phyloP scores from a whole-genome alignment of 768 basidiomycete genomes.

The Amyloporia xantha region DNA sequence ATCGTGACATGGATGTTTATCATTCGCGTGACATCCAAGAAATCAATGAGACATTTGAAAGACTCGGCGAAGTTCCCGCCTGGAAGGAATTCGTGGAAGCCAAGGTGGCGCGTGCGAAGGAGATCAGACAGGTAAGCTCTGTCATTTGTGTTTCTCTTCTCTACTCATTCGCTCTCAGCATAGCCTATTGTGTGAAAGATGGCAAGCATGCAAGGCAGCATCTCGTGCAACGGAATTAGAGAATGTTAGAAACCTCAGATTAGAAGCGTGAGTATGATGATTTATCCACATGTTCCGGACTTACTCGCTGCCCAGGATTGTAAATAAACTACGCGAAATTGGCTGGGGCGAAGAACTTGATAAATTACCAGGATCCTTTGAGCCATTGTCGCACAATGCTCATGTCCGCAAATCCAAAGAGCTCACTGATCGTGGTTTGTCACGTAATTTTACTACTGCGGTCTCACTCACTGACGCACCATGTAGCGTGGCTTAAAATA shows the following conservation, averaged over 20 bases:
- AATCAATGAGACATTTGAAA: background rate
- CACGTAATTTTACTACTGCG: background rate
- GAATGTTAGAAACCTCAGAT: background rate
- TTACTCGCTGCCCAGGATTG: slow-evolving; percentile 1
- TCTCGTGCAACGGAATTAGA: background rate
- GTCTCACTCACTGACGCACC: background rate
- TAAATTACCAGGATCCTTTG: background rate
- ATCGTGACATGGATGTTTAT: no score
- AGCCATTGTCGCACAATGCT: background rate
- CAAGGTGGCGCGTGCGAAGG: background rate
- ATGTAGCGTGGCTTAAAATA: slow-evolving; percentile 6
- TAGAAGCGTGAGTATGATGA: slow-evolving; percentile 1
- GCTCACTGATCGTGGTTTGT: slow-evolving; percentile 10
- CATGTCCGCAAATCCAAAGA: slow-evolving; percentile 9
- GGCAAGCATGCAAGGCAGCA: background rate
- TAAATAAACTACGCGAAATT: slow-evolving; percentile 1
- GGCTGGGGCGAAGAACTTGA: slow-evolving; percentile 11
- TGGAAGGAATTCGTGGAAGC: background rate
- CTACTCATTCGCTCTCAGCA: no score
- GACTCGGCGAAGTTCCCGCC: background rate
- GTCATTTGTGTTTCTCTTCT: no score
- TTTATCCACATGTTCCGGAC: background rate
- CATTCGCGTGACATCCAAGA: background rate
- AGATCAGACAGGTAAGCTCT: background rate
- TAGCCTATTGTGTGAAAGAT: background rate